Percentiles rank a stretch among this genome's conserved stretches.
phyloP scores from a whole-genome alignment of 345 rosid species.

The Boechera divaricarpa region DNA sequence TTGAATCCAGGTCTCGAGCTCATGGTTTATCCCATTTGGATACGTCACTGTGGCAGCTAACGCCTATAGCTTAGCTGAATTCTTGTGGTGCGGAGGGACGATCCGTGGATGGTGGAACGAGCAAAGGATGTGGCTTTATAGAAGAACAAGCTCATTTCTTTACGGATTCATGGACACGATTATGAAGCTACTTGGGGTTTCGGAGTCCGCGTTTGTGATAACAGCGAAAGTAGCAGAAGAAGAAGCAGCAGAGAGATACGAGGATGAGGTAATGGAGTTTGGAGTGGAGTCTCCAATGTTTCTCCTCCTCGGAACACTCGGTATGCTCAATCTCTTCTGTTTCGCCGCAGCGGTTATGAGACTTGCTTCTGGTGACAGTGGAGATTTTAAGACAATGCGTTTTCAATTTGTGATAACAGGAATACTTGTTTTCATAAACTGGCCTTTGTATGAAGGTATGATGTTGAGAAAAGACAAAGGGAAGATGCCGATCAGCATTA shows the following conservation, averaged over 20 bases:
- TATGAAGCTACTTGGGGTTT: conserved; percentile 52
- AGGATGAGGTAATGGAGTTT: conserved; percentile 72
- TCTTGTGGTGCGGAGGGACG: conserved; percentile 63
- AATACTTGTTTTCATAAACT: conserved; percentile 55
- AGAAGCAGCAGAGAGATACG: conserved; percentile 55
- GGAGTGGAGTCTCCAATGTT: conserved; percentile 74
- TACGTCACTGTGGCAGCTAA: conserved; percentile 49
- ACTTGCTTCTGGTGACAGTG: background rate
- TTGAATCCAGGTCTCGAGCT: conserved; percentile 57
- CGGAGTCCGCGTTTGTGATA: conserved; percentile 59
- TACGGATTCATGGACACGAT: conserved; percentile 62
- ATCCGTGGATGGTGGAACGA: conserved; percentile 78
- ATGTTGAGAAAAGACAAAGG: conserved; percentile 69
- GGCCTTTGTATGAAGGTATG: conserved; percentile 70
- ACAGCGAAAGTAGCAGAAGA: conserved; percentile 69
- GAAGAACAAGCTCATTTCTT: conserved; percentile 71
- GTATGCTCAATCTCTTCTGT: conserved; percentile 61
- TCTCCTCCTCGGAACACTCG: conserved; percentile 61
- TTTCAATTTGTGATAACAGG: conserved; percentile 61
- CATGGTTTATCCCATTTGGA: conserved; percentile 65
- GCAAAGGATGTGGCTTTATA: conserved; percentile 74
- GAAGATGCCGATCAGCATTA: conserved; percentile 55
- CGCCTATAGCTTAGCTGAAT: conserved; percentile 57
- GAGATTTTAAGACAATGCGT: conserved; percentile 41
- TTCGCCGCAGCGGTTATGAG: conserved; percentile 41